Conservation (phyloP, 441 rosid genomes). For the Breynia disticha region DNA sequence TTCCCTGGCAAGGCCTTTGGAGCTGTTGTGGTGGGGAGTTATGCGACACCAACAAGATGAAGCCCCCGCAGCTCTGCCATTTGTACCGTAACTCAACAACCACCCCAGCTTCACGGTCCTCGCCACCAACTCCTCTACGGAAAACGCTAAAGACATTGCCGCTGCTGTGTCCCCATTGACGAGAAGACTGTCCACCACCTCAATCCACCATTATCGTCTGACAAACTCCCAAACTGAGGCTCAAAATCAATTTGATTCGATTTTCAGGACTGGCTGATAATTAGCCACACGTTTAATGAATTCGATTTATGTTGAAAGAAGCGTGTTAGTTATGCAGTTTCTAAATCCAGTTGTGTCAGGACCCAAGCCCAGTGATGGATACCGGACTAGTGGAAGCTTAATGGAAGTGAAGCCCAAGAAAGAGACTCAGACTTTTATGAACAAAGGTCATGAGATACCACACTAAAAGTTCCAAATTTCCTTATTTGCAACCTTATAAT, state of each 20-base stretch:
- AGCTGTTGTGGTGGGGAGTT: no score
- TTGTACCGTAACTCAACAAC: no score
- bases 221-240: conserved; percentile 79
- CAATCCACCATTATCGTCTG: conserved; percentile 48
- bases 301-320: not conserved
- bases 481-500: no score
- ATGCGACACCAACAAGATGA: no score
- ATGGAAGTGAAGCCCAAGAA: no score
- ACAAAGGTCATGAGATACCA: no score
- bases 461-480: no score
- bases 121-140: conserved; percentile 62
- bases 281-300: not conserved
- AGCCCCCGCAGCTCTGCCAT: no score
- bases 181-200: conserved; percentile 49
- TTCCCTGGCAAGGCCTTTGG: no score
- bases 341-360: not conserved
- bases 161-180: conserved; percentile 27
- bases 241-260: conserved; percentile 68
- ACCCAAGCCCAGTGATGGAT: not conserved
- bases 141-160: conserved; percentile 35
- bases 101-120: no score
- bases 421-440: no score
- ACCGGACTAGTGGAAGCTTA: not conserved
- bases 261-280: conserved; percentile 68
- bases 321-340: not conserved